Conservation (phyloP, 2,329 filamentous ascomycete genomes). For the Calonectria ilicicola region DNA sequence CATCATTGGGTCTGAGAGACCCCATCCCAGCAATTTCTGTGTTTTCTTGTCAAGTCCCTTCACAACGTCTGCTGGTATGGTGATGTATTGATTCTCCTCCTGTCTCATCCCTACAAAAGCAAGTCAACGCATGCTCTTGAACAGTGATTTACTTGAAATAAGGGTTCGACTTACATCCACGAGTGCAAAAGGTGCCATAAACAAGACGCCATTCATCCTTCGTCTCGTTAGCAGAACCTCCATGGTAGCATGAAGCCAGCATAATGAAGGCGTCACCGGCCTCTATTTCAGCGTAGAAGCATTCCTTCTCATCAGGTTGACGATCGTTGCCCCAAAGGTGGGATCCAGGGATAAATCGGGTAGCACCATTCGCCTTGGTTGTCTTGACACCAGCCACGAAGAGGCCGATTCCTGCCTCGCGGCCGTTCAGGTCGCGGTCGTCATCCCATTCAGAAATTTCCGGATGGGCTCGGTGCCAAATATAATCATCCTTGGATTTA, state of each 20-base stretch:
- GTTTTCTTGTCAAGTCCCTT: not conserved
- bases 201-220: constrained; percentile 3
- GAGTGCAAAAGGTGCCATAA: constrained; percentile 8
- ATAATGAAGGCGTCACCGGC: constrained; percentile 15
- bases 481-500: not conserved
- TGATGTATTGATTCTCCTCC: not conserved
- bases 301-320: not conserved
- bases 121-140: not conserved
- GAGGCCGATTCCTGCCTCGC: not conserved
- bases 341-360: constrained; percentile 9
- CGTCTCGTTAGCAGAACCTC: constrained; percentile 8
- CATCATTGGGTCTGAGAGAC: not conserved
- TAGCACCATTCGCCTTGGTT: constrained; percentile 16
- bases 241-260: constrained; percentile 11
- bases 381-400: constrained; percentile 8
- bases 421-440: not conserved
- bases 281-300: constrained; percentile 1
- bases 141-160: not conserved
- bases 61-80: not conserved
- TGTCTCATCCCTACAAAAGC: not conserved
- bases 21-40: not conserved
- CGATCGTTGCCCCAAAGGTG: constrained; percentile 9
- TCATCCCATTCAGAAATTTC: not conserved
- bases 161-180: not conserved
- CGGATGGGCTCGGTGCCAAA: constrained; percentile 5